Evolutionary conservation across 371 early-diverging fungal genomes (phyloP).

Genomic region (Mucor mucedo): DNA sequence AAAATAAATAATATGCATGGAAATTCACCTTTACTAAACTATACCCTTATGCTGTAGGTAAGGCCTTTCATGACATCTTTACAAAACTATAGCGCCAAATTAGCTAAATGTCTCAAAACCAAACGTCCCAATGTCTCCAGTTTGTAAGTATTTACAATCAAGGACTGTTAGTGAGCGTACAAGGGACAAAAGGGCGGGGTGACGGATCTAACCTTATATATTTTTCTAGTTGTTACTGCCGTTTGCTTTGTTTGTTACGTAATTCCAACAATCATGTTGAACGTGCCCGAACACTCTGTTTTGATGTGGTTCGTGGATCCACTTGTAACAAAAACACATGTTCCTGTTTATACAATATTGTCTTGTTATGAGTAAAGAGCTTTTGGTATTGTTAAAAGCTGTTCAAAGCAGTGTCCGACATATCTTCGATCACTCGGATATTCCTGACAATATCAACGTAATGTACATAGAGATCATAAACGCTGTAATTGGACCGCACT

Average conservation of each 20-base stretch:
- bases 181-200: too few species aligned
- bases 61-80: neutral
- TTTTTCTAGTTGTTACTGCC: neutral
- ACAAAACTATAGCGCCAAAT: too few species aligned
- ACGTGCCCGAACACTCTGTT: neutral
- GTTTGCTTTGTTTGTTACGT: neutral
- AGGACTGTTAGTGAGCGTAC: too few species aligned
- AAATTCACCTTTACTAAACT: neutral
- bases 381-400: neutral
- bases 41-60: neutral
- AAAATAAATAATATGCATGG: too few species aligned
- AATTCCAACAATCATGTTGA: neutral
- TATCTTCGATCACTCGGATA: too few species aligned
- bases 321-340: neutral
- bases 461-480: too few species aligned
- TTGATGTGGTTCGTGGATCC: neutral
- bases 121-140: neutral
- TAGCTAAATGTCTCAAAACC: neutral
- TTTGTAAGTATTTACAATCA: neutral
- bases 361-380: neutral
- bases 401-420: neutral
- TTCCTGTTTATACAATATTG: neutral
- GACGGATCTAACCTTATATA: neutral
- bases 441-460: too few species aligned
- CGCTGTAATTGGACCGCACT: too few species aligned